Evolutionary conservation across 306 rosid species (phyloP), one percentile per base, ranked within the genome.

Genomic region (Pueraria montana): DNA sequence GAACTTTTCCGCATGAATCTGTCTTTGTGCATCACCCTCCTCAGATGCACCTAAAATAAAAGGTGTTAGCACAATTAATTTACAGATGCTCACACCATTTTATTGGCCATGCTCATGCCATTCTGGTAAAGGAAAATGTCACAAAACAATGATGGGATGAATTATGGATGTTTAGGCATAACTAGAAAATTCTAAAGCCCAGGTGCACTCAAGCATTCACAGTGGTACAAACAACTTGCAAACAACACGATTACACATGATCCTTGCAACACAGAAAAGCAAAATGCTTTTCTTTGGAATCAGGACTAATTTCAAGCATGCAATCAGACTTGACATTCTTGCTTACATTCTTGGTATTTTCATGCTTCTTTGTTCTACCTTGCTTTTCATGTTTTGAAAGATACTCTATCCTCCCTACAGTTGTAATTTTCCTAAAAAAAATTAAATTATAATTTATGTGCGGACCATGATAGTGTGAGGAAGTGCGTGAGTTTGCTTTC

Each of bases 1-100:
- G 96, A 91, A 76, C 99, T 96, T 84, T 86, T 89, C 76, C 97
- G 88, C 98, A 96, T 96, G 91, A 94, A 93, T 92, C 99, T 91
- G 84, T 94, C 96, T 84, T 49, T 89, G 74, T 91, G 98, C 99
- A 94, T 94, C 79, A 96, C 99, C 87, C 97, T 91, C 88, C 99
- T 92, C 76, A 96, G 87, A 81, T 96, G 99, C 80, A 96, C 95
- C 99, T 96, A 90, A 80, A 82, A 83, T 53, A 83, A 50, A 76
- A 72, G 58, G 84, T 32, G 77, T 88, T 74, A 89, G 49, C 70
- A 42, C 45, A 23, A 32, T 53, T 77, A 55, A 59, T 50, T 24
- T 56, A 73, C 61, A 73, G 20, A 52, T 12, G 30, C 46, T 53
- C 62, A 17, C 76, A 38, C 67, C 30, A 65, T 72, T 73, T 66